Base-by-base conservation (phyloP, 2,329 filamentous ascomycete genomes). In the Botrytis hyacinthi region DNA sequence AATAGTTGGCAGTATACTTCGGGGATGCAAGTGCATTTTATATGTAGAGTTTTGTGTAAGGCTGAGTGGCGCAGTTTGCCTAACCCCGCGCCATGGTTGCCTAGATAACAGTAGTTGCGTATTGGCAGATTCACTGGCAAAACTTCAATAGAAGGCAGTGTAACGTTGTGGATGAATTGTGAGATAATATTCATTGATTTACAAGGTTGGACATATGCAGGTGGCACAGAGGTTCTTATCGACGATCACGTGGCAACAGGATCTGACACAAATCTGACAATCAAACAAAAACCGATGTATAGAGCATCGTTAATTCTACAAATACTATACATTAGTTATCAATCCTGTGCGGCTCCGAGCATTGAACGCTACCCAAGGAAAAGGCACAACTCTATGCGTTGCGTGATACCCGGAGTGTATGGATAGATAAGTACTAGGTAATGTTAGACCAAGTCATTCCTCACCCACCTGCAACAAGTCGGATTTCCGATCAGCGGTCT, bases 171-270 rank as follows among this genome's bases (percentile, higher is more conserved):
- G 29, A 12, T 35, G 26, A 16, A 18, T 61, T n/a, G 37, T n/a
- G 20, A n/a, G 37, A 26, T 54, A 29, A 29, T 3, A 54, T 29
- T 54, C 3, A 29, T 12, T 26, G 14, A n/a, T 9, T 40, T 26
- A n/a, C 6, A 10, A 18, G 35, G 12, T 68, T 42, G 35, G 7
- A 68, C 26, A 68, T 54, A 68, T n/a, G 26, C 10, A 69, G 26
- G 66, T 42, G 14, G 22, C 37, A 57, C 37, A 7, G 4, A 26
- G 66, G 40, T 57, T 57, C 48, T 69, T 69, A 69, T 69, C 66
- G 9, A 68, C 7, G n/a, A 69, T 69, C 66, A 69, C 66, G 66
- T 69, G 66, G 46, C 20, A 37, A 26, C 8, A 69, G 18, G 16
- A 54, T 51, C 32, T 35, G 22, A 40, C 37, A 63, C 60, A 63